Evolutionary conservation across 2,329 filamentous ascomycete genomes (phyloP), one percentile per base, ranked within the genome.

Genomic region (Ophiocordyceps camponoti-leonardi): DNA sequence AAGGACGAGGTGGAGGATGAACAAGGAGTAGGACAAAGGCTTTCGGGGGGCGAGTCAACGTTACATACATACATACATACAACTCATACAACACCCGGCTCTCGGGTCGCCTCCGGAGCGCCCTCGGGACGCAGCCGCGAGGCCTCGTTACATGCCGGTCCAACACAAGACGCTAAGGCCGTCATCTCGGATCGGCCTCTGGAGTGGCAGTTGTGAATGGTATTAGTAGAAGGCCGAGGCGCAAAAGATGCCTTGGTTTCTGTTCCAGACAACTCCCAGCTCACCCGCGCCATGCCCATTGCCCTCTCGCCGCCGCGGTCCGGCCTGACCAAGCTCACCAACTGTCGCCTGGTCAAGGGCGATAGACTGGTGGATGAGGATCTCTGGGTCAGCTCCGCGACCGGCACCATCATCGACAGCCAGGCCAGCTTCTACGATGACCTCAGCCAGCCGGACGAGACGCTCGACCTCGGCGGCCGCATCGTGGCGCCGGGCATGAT

Each of bases 401-500:
- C 81, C 1, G 88, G 88, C 52, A 88, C 86, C 61, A 86, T 94
- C 55, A 69, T 94, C 43, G 73, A 79, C 52, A 85, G 73, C 55
- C 78, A 81, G 56, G 66, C 72, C 35, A 67, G 70, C 33, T 82
- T 81, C 59, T 88, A 84, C 59, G 78, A 79, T 53, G 72, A 83
- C 45, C 70, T 78, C 42, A 67, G 73, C 45, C 67, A 80, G 3
- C 85, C 88, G 1, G 84, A 90, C 58, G 65, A 79, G 53, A 79
- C 81, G 45, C 71, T 94, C 53, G 79, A 95, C 56, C 77, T 95
- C 1, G 76, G 79, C 44, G 86, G 86, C 48, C 85, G 85, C 54
- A 90, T 94, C 52, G 61, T 95, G 19, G 78, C 83, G 0, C 86
- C 88, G 0, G 88, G 88, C 23, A 73, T 95, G 57, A 92, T 95